These are phyloP conservation scores for Hyaloperonospora arabidopsidis DNA, from an alignment of 352 stramenopile species.

Conservation along the genomic window DNA sequence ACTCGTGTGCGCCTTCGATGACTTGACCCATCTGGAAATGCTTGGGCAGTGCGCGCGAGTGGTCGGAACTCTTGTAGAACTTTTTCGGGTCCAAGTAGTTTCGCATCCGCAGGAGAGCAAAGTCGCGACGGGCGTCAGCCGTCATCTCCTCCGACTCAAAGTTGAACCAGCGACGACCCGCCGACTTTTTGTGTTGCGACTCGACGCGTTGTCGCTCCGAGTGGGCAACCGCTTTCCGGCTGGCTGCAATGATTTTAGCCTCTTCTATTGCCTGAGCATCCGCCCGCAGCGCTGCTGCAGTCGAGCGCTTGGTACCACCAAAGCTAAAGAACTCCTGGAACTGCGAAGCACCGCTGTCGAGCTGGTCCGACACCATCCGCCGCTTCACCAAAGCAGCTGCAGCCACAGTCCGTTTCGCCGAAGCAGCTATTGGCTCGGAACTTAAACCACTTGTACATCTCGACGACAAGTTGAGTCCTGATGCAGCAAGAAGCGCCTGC, in stretches of 20 bases:
- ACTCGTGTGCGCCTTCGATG: slow-evolving; percentile 88
- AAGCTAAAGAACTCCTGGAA: slow-evolving; percentile 35
- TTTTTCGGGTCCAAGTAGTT: slow-evolving; percentile 95
- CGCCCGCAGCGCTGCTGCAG: slow-evolving; percentile 24
- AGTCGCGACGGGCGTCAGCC: slow-evolving; percentile 80
- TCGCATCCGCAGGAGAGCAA: slow-evolving; percentile 89
- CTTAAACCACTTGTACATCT: neutral
- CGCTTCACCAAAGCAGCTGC: slow-evolving; percentile 12
- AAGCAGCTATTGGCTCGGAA: neutral
- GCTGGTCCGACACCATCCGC: slow-evolving; percentile 38
- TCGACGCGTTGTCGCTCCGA: slow-evolving; percentile 48
- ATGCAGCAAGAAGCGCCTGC: slow-evolving; percentile 42
- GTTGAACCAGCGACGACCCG: slow-evolving; percentile 86
- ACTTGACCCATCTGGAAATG: slow-evolving; percentile 90
- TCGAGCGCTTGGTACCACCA: slow-evolving; percentile 17
- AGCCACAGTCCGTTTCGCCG: slow-evolving; percentile 4
- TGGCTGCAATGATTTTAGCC: slow-evolving; percentile 30
- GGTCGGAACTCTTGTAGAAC: slow-evolving; percentile 94
- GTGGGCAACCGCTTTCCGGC: slow-evolving; percentile 35
- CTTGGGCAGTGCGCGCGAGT: slow-evolving; percentile 72
- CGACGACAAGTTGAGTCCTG: slow-evolving; percentile 33
- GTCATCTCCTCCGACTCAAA: slow-evolving; percentile 88
- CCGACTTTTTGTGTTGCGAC: slow-evolving; percentile 41
- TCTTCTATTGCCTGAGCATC: slow-evolving; percentile 46
- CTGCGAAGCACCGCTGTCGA: slow-evolving; percentile 61